These are phyloP conservation scores for Trichomonascaceae sp. DNA, from an alignment of 1,139 yeast genomes.

Conservation along the genomic window DNA sequence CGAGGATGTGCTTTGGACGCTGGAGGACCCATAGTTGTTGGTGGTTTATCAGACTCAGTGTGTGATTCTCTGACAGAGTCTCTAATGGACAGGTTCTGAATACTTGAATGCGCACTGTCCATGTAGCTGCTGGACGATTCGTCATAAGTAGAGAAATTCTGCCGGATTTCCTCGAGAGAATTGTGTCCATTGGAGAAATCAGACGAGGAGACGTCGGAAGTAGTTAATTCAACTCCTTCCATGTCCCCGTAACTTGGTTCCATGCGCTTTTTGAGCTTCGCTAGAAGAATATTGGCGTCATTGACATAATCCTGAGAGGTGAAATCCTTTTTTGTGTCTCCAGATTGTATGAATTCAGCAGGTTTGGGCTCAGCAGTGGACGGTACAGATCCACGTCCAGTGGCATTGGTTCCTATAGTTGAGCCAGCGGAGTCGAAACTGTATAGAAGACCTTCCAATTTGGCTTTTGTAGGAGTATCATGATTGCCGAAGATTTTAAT, in stretches of 20 bases:
- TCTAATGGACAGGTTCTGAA: neutral
- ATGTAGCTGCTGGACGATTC: neutral
- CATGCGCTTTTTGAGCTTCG: neutral
- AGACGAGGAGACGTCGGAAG: neutral
- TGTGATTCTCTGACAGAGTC: neutral
- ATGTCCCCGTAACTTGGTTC: neutral
- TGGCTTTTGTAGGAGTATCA: conserved; percentile 26
- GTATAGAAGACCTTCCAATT: conserved; percentile 21
- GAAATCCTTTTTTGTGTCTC: neutral
- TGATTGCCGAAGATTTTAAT: neutral
- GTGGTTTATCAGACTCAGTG: neutral
- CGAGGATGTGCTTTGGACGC: conserved; percentile 11
- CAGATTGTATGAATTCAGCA: neutral
- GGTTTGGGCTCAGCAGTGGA: neutral
- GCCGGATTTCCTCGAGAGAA: neutral
- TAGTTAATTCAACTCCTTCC: neutral
- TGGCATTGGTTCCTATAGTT: neutral
- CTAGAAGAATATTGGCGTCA: neutral
- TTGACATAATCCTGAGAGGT: neutral
- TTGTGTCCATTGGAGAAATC: neutral
- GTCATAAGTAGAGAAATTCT: neutral
- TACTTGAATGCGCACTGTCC: neutral
- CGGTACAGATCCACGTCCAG: too few species aligned
- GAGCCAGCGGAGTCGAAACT: neutral
- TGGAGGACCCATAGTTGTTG: conserved; percentile 1